Base-by-base conservation (phyloP, 2,329 filamentous ascomycete genomes). In the Arachnomyces sp. region DNA sequence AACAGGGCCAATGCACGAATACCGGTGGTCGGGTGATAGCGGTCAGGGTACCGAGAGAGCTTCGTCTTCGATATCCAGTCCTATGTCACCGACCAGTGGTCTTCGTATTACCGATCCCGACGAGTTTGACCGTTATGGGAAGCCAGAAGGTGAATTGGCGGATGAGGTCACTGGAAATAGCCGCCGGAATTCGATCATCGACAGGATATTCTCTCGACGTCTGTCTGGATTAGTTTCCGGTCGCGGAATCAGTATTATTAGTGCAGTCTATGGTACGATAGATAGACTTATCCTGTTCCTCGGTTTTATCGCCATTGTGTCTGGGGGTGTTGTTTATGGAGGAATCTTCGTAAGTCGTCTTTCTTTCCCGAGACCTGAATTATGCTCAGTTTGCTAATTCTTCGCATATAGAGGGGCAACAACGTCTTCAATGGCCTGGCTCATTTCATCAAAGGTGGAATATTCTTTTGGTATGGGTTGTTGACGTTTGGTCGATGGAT, bases 401-500 rank as follows among this genome's bases (percentile, higher is more conserved):
- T 32, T 28, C 14, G 15, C 3, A 8, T 28, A 14, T 49, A 88
- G 82, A 80, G 82, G 59, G 82, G 76, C 4, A 60, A 61, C 15
- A 70, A 71, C 2, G 68, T 95, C 42, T 93, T 90, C 68, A 89
- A 81, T 50, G 87, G 90, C 2, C 71, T 95, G 31, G 90, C 90
- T 6, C 90, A 96, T 58, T 94, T 86, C 68, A 80, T 95, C 60
- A 96, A 96, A 60, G 90, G 90, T 34, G 85, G 85, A 3, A 83
- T 96, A 40, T 96, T 96, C 70, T 87, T 95, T 66, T 92, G 86
- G 81, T 85, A 93, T 47, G 90, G 90, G 7, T 65, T 94, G 14
- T 66, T 95, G 44, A 94, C 86, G 0, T 72, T 96, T 3, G 88
- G 87, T 20, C 81, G 90, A 41, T 95, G 87, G 83, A 79, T 88